These are phyloP conservation scores for Trichoderma polysporum DNA, from an alignment of 2,329 filamentous ascomycete genomes.

Conservation along the genomic window DNA sequence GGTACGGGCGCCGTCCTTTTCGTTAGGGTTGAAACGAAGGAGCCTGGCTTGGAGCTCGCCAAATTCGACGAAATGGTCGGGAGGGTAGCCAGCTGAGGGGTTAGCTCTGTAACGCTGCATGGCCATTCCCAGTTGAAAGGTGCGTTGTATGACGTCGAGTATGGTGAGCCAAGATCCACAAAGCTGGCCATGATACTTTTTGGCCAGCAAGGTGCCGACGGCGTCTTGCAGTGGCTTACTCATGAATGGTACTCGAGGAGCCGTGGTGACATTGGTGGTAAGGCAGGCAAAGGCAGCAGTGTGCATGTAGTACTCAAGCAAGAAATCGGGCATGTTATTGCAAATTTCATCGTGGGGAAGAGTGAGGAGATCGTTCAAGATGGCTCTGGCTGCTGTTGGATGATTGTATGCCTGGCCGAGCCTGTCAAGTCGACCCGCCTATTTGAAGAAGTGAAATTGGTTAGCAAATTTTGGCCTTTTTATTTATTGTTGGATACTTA, in stretches of 20 bases:
- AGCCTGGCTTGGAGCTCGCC: slow-evolving; percentile 44
- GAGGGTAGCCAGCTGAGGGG: slow-evolving; percentile 29
- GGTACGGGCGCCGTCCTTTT: slow-evolving; percentile 8
- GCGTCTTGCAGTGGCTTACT: slow-evolving; percentile 33
- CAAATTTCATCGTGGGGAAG: slow-evolving; percentile 34
- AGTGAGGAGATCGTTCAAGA: slow-evolving; percentile 40
- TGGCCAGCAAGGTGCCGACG: slow-evolving; percentile 32
- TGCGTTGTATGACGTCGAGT: slow-evolving; percentile 38
- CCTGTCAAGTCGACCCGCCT: slow-evolving; percentile 44
- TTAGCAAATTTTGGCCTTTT: too few species aligned
- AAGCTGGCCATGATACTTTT: slow-evolving; percentile 38
- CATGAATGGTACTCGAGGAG: slow-evolving; percentile 33
- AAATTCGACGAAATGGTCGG: slow-evolving; percentile 46
- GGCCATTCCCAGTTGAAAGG: slow-evolving; percentile 45
- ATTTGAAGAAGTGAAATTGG: background rate
- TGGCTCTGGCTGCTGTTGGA: slow-evolving; percentile 43
- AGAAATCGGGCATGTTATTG: slow-evolving; percentile 43
- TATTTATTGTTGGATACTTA: too few species aligned
- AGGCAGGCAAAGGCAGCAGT: slow-evolving; percentile 49
- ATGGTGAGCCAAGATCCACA: slow-evolving; percentile 43
- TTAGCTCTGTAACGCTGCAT: slow-evolving; percentile 36
- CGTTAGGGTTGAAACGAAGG: slow-evolving; percentile 40
- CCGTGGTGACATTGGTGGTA: slow-evolving; percentile 38
- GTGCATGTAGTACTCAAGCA: slow-evolving; percentile 51
- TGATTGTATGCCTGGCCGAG: slow-evolving; percentile 48